phyloP scores from a whole-genome alignment of 805 yeast species.

The Candida anglica region DNA sequence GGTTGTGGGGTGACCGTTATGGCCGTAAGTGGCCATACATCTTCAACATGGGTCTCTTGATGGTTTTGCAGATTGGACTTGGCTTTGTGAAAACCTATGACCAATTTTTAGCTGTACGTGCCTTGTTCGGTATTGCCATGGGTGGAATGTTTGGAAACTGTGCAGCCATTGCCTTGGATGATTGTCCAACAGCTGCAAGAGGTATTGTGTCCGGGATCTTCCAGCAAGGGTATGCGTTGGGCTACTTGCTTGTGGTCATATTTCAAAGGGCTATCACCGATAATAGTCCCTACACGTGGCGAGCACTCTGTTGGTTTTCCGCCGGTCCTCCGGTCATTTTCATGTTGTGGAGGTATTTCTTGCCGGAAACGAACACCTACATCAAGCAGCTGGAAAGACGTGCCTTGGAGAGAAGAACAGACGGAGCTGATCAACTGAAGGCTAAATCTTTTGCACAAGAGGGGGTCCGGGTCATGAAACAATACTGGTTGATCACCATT shows the following conservation, averaged over 20 bases:
- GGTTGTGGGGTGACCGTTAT: conserved; percentile 53
- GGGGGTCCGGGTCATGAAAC: conserved; percentile 27
- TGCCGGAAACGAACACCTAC: conserved; percentile 46
- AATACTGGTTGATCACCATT: conserved; percentile 58
- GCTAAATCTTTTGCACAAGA: conserved; percentile 25
- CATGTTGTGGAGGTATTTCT: conserved; percentile 28
- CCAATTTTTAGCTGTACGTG: conserved; percentile 60
- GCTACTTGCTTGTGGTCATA: conserved; percentile 60
- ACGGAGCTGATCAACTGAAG: conserved; percentile 7
- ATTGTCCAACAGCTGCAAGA: conserved; percentile 48
- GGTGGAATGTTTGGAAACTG: conserved; percentile 57
- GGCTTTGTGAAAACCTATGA: conserved; percentile 55
- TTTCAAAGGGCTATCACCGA: conserved; percentile 62
- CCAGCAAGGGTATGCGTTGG: conserved; percentile 79
- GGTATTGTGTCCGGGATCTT: conserved; percentile 64
- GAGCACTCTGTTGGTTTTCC: conserved; percentile 65
- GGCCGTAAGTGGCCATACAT: conserved; percentile 61
- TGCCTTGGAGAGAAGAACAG: conserved; percentile 36
- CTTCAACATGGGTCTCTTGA: conserved; percentile 41
- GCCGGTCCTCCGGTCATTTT: conserved; percentile 55
- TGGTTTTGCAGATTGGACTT: conserved; percentile 56
- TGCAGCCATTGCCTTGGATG: conserved; percentile 51
- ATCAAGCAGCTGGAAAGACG: no score
- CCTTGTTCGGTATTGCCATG: conserved; percentile 55
- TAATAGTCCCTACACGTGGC: conserved; percentile 52